These are phyloP conservation scores for Metarhizium rileyi DNA, from an alignment of 2,329 filamentous ascomycete species.

Conservation along the genomic window DNA sequence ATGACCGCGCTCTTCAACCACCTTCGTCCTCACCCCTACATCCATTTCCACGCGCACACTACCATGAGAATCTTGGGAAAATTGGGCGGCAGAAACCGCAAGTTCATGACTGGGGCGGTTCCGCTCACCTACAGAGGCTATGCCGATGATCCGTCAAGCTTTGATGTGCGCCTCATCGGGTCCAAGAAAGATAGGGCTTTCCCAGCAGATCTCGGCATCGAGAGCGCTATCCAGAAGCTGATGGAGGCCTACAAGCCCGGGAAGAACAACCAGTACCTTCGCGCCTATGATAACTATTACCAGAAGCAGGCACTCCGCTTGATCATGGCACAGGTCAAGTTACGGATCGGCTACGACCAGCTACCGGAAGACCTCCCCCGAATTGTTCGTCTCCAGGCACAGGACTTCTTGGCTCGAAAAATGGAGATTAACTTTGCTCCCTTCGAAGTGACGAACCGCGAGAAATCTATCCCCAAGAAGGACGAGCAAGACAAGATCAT, in stretches of 20 bases:
- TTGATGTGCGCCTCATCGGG: conserved; percentile 81
- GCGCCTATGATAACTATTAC: conserved; percentile 70
- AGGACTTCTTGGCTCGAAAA: conserved; percentile 69
- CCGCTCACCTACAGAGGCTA: conserved; percentile 76
- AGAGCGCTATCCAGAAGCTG: conserved; percentile 79
- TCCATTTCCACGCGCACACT: conserved; percentile 94
- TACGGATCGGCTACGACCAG: conserved; percentile 78
- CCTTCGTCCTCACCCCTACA: conserved; percentile 85
- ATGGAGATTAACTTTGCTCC: conserved; percentile 59
- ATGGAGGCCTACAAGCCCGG: conserved; percentile 64
- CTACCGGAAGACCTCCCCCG: conserved; percentile 83
- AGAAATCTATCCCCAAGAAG: conserved; percentile 80
- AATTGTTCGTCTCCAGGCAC: conserved; percentile 76
- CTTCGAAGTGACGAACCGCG: conserved; percentile 66
- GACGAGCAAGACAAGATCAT: conserved; percentile 71
- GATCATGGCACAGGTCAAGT: conserved; percentile 79
- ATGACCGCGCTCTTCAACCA: conserved; percentile 98
- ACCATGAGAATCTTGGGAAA: conserved; percentile 97
- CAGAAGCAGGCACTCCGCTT: conserved; percentile 88
- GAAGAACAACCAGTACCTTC: conserved; percentile 37
- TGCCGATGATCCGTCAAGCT: conserved; percentile 78
- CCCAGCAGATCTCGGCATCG: conserved; percentile 75
- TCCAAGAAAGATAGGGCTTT: conserved; percentile 85
- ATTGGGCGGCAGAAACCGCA: conserved; percentile 86
- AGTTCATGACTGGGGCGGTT: conserved; percentile 85